phyloP scores from a whole-genome alignment of 148 eudicot genomes.

The Vaccinium macrocarpon region DNA sequence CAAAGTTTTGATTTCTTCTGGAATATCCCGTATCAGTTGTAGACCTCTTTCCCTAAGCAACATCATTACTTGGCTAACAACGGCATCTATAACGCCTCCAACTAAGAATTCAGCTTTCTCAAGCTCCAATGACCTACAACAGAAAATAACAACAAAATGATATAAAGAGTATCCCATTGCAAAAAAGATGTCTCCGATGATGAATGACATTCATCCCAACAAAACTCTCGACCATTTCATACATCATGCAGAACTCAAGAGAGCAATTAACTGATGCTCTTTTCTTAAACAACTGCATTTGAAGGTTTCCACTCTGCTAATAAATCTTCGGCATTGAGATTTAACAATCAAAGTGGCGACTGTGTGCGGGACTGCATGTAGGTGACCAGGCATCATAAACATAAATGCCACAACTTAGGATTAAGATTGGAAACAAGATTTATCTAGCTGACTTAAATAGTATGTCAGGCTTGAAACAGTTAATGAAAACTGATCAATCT shows the following conservation, averaged over 20 bases:
- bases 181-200: background rate
- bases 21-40: conserved; percentile 82
- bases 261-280: background rate
- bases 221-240: background rate
- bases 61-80: conserved; percentile 88
- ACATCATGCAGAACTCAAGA: background rate
- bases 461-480: background rate
- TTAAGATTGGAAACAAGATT: background rate
- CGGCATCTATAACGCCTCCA: conserved; percentile 80
- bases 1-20: conserved; percentile 78
- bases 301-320: background rate
- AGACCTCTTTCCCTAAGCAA: conserved; percentile 70
- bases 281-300: background rate
- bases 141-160: conserved; percentile 10
- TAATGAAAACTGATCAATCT: background rate
- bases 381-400: background rate
- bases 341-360: background rate
- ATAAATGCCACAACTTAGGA: background rate
- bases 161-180: background rate
- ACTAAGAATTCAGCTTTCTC: conserved; percentile 67
- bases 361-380: background rate
- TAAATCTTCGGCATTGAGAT: background rate
- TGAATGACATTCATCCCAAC: background rate
- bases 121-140: conserved; percentile 58
- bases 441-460: background rate